These are phyloP conservation scores for Alternaria ventricosa DNA, from an alignment of 2,329 filamentous ascomycete species.

Conservation along the genomic window DNA sequence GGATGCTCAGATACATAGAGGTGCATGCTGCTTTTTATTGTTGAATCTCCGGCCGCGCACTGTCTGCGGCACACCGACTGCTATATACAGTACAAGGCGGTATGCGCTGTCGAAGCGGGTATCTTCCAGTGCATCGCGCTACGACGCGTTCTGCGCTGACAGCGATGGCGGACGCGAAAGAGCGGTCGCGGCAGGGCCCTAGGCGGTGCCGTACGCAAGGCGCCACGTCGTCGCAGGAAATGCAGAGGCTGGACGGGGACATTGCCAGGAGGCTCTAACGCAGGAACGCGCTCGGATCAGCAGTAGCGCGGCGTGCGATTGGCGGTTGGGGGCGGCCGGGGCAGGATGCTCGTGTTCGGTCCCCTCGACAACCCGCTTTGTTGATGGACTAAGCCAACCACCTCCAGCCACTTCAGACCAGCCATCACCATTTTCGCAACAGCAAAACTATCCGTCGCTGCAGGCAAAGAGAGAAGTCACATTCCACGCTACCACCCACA, in stretches of 20 bases:
- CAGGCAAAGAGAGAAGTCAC: slow-evolving; percentile 36
- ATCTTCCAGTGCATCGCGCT: neutral
- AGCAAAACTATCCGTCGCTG: slow-evolving; percentile 42
- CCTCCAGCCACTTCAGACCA: slow-evolving; percentile 38
- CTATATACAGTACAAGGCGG: slow-evolving; percentile 2
- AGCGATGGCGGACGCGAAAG: slow-evolving; percentile 6
- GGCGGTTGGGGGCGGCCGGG: slow-evolving; percentile 19
- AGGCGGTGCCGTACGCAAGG: slow-evolving; percentile 18
- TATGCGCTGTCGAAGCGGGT: slow-evolving; percentile 11
- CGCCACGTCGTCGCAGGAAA: slow-evolving; percentile 35
- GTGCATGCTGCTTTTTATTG: neutral
- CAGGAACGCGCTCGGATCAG: slow-evolving; percentile 30
- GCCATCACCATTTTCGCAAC: slow-evolving; percentile 41
- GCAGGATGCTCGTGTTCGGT: slow-evolving; percentile 29
- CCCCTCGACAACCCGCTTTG: slow-evolving; percentile 25
- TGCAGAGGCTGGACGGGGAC: slow-evolving; percentile 34
- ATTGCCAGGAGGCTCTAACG: slow-evolving; percentile 22
- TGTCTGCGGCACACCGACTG: slow-evolving; percentile 3
- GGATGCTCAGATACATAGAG: neutral
- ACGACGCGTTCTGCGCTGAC: slow-evolving; percentile 1
- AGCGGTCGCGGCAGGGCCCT: slow-evolving; percentile 15
- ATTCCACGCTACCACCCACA: slow-evolving; percentile 46
- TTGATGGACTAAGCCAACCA: slow-evolving; percentile 18
- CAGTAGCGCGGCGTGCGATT: slow-evolving; percentile 22
- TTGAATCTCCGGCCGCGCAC: neutral